Base-by-base conservation (phyloP, 177 flowering plant species). In the Vitis hybrid region DNA sequence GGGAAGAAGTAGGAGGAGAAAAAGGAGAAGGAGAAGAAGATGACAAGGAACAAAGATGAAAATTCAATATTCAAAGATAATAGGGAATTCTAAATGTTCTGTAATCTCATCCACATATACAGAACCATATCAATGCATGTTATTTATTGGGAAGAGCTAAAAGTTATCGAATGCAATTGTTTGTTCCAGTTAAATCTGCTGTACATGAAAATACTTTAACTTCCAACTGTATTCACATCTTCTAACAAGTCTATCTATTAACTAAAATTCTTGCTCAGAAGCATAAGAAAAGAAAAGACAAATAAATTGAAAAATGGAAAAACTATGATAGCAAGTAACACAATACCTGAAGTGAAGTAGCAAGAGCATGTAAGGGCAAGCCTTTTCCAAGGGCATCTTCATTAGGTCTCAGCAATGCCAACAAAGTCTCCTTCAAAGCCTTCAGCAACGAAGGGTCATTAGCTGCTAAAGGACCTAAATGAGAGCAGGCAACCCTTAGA, bases 381-480 rank as follows among this genome's bases (percentile, higher is more conserved):
- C 86, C 79, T 75, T 82, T 87, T 60, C 74, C 79, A 70, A 83
- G 72, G 26, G 84, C 81, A 75, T 81, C 91, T 74, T 86, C 90
- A 67, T 81, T 80, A 49, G 98, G 90, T 71, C 68, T 81, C 60
- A 96, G 90, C 70, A 93, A 80, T 69, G 90, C 79, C 81, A 92
- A 69, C 79, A 96, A 79, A 68, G 99, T 96, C 82, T 92, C 98
- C 76, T 96, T 96, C 82, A 96, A 79, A 64, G 95, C 89, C 77
- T 88, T 93, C 80, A 96, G 79, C 72, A 96, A 75, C 75, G 83
- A 62, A 57, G 89, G 88, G 82, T 92, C 82, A 57, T 70, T 87
- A 49, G 95, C 81, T 52, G 98, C 98, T 77, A 89, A 82, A 61
- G 97, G 98, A 69, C 99, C 98, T 70, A 96, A 87, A 72, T 89